Percentiles rank a stretch among this genome's conserved stretches.
Evolutionary conservation across 1,139 yeast genomes (phyloP).

Genomic region (Debaryomyces psychrophilus): DNA sequence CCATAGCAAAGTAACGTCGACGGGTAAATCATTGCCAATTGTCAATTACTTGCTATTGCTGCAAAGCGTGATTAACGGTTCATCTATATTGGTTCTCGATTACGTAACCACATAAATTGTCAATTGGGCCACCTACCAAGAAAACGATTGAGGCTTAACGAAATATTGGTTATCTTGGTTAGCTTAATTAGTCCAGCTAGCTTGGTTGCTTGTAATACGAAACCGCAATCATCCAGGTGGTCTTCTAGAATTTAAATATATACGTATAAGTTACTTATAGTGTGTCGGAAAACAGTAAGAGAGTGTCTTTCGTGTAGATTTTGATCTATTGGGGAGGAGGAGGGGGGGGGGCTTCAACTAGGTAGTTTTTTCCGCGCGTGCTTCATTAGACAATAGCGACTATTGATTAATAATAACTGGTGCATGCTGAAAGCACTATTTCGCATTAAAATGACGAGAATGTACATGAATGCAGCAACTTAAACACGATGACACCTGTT

Average conservation of each 20-base stretch:
- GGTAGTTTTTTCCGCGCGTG: background rate
- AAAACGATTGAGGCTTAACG: background rate
- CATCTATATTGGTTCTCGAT: background rate
- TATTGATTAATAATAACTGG: background rate
- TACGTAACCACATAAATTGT: background rate
- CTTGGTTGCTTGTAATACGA: no score
- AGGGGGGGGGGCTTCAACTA: no score
- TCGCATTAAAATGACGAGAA: background rate
- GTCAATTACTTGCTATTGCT: constrained; percentile 8
- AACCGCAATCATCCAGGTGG: no score
- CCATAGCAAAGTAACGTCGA: background rate
- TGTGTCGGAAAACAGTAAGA: no score
- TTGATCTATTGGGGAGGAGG: no score
- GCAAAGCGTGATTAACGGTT: constrained; percentile 8
- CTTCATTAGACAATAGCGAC: background rate
- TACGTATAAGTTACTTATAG: no score
- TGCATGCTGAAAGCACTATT: background rate
- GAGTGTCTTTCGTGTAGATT: no score
- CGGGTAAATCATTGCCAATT: background rate
- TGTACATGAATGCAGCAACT: background rate
- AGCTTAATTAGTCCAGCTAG: no score
- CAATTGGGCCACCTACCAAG: background rate
- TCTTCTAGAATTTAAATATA: no score
- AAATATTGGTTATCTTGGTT: no score
- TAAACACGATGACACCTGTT: background rate